Base-by-base conservation (phyloP, 1,284 basidiomycete species). In the Polyporus tsugae region DNA sequence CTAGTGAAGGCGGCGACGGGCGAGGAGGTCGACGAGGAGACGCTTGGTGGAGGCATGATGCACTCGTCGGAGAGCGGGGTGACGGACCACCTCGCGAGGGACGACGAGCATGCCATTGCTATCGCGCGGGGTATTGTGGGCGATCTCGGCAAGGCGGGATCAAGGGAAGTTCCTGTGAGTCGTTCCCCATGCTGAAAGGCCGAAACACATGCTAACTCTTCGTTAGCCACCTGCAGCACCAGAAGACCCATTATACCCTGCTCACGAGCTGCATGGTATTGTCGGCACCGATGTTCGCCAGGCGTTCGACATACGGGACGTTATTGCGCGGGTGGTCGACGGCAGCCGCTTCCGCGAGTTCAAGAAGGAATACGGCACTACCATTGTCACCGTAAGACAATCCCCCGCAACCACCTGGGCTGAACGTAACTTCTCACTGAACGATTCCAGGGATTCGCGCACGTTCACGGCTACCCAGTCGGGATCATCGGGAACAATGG, bases 1-100 rank as follows among this genome's bases (percentile, higher is more conserved):
- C 86, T 98, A 4, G 96, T 98, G 69, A 97, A 96, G 78, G 97
- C 96, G 0, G 97, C 96, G 0, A 96, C 96, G 0, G 96, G 97
- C 49, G 96, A 98, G 79, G 91, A 91, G 38, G 93, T 98, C 5
- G 95, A 97, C 74, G 95, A 97, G 67, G 96, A 98, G 79, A 92
- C 94, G 2, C 86, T 98, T 5, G 96, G 96, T 46, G 94, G 95
- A 59, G 96, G 96, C 19, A 85, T 91, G 75, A 98, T 98, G 96
- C 97, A 98, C 80, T 96, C 95, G 0, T 91, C 89, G 66, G 95
- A 96, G 76, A 96, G 94, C 73, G 96, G 96, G 61, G 97, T 98
- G 1, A 96, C 95, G 29, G 96, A 98, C 78, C 95, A 98, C 79
- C 86, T 98, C 13, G 96, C 96, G 1, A 83, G 87, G 68, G 92